Base-by-base conservation (phyloP, 805 yeast genomes). In the Wickerhamiella azymoides region DNA sequence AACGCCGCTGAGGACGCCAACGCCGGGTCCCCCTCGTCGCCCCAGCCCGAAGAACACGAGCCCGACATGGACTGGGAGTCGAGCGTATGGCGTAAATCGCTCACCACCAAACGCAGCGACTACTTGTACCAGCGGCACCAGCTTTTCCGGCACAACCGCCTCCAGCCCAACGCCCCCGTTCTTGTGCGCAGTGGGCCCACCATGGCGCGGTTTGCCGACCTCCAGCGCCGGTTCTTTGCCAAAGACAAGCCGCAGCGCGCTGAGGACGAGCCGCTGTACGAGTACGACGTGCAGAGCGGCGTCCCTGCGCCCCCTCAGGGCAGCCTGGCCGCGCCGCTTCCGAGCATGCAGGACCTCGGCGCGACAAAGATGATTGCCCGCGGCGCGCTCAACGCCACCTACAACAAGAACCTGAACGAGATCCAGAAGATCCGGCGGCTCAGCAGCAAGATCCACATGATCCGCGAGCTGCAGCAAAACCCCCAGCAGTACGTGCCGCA, bases 351-450 rank as follows among this genome's bases (percentile, higher is more conserved):
- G 19, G 62, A 54, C 35, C 69, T 75, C 48, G 59, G 68, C 2
- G 62, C 74, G 5, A 54, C 58, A 1, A 62, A 68, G 13, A 54
- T 54, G 43, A 14, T 52, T 2, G 27, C 56, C 2, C 27, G 38
- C 0, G 67, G 68, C 14, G 94, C 94, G 0, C 66, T 85, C 41
- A 75, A 77, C 47, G 69, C 71, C 13, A 65, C 76, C 8, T 65
- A 84, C 47, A 69, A 74, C 54, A 70, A 72, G 17, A 92, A 88
- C 54, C 78, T 92, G 38, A 65, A 69, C 1, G 74, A 80, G 51
- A 84, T 92, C 70, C 96, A 89, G 64, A 85, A 85, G 54, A 82
- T 92, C 30, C 69, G 98, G 48, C 82, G 79, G 52, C 70, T 84
- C 3, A 88, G 96, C 59, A 83, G 85, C 64, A 88, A 88, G 60